Percentiles rank a stretch among this genome's conserved stretches.
These are phyloP conservation scores for Hypericum androsaemum DNA, from an alignment of 345 rosid genomes.

Conservation along the genomic window DNA sequence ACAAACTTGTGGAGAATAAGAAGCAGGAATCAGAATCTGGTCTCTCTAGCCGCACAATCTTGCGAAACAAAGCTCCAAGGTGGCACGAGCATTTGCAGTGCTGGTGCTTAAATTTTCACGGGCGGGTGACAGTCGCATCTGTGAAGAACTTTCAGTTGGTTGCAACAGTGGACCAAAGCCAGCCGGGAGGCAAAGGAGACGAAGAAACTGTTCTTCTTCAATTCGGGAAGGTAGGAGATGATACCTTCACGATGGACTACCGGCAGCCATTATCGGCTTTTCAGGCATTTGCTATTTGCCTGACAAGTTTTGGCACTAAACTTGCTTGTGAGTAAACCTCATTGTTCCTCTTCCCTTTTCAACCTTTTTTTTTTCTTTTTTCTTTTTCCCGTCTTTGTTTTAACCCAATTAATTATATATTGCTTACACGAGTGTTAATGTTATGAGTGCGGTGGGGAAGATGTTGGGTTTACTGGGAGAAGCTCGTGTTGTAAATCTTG, in stretches of 20 bases:
- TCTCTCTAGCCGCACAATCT: constrained; percentile 29
- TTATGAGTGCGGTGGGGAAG: background rate
- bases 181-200: constrained; percentile 79
- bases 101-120: constrained; percentile 95
- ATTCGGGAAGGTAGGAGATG: constrained; percentile 85
- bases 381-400: too few relatives aligned
- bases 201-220: constrained; percentile 81
- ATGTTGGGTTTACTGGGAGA: constrained; percentile 15
- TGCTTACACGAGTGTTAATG: too few relatives aligned
- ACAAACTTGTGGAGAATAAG: constrained; percentile 22
- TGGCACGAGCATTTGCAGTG: constrained; percentile 96
- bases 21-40: constrained; percentile 30
- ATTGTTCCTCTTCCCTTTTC: too few relatives aligned
- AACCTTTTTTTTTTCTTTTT: too few relatives aligned
- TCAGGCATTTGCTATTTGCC: constrained; percentile 90
- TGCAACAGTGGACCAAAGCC: constrained; percentile 67
- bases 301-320: constrained; percentile 92
- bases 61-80: constrained; percentile 83
- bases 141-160: constrained; percentile 89
- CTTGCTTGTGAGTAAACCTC: constrained; percentile 66
- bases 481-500: constrained; percentile 26
- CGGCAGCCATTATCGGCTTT: constrained; percentile 86
- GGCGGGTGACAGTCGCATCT: constrained; percentile 86
- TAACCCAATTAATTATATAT: too few relatives aligned
- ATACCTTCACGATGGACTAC: constrained; percentile 87